Evolutionary conservation across 2,329 filamentous ascomycete species (phyloP).

Genomic region (Fusarium papillatum): DNA sequence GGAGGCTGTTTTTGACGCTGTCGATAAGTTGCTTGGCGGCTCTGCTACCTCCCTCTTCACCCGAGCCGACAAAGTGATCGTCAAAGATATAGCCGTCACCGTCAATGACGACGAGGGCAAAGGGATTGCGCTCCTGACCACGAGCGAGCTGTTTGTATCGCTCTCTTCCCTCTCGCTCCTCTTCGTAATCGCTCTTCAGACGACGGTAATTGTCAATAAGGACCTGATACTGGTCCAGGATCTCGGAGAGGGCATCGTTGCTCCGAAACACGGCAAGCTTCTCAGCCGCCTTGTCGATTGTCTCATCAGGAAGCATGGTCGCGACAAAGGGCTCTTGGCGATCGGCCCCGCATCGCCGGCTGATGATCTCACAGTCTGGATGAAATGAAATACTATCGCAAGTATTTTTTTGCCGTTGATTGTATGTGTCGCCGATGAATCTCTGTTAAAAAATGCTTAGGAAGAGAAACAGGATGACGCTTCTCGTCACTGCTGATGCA

Average conservation of each 20-base stretch:
- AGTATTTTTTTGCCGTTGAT: neutral
- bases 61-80: constrained; percentile 60
- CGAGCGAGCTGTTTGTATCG: constrained; percentile 67
- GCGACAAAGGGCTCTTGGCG: constrained; percentile 16
- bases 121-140: constrained; percentile 66
- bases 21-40: constrained; percentile 68
- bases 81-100: constrained; percentile 71
- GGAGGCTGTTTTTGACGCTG: constrained; percentile 61
- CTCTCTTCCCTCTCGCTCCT: constrained; percentile 66
- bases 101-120: constrained; percentile 72
- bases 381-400: neutral
- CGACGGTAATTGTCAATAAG: constrained; percentile 67
- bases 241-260: constrained; percentile 42
- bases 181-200: constrained; percentile 69
- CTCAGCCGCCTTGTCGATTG: constrained; percentile 37
- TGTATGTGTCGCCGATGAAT: neutral
- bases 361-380: constrained; percentile 3
- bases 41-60: constrained; percentile 66
- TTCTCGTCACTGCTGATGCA: constrained; percentile 16
- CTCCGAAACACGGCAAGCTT: constrained; percentile 49
- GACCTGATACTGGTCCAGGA: constrained; percentile 48
- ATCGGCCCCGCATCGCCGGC: constrained; percentile 30
- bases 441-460: neutral
- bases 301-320: constrained; percentile 38
- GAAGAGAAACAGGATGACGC: neutral